A percentile compares a stretch with the other conserved stretches of the same genome.
Evolutionary conservation across 2,329 filamentous ascomycete genomes (phyloP).

Genomic region (Penicillium decumbens): DNA sequence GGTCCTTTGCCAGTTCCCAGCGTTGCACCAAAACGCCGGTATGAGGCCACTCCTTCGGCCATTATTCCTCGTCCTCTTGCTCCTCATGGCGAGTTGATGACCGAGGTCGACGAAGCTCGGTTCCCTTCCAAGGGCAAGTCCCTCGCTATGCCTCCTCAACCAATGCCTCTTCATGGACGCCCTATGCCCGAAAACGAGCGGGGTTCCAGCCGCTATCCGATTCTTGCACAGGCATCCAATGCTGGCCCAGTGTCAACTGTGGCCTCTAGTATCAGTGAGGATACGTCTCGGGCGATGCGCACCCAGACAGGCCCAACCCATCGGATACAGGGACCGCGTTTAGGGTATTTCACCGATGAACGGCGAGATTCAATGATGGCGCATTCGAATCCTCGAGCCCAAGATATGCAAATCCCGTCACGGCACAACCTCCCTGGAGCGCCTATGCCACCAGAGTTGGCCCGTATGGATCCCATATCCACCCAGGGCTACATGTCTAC

Average conservation of each 20-base stretch:
- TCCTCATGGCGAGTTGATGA: constrained; percentile 38
- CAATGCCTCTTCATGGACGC: constrained; percentile 30
- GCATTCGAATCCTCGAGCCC: constrained; percentile 24
- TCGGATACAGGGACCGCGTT: constrained; percentile 39
- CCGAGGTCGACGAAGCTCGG: constrained; percentile 33
- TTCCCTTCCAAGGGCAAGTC: constrained; percentile 30
- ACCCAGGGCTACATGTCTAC: constrained; percentile 29
- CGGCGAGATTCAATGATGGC: constrained; percentile 30
- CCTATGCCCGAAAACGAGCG: constrained; percentile 36
- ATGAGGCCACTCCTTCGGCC: constrained; percentile 43
- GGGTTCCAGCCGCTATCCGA: constrained; percentile 32
- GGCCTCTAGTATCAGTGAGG: constrained; percentile 31
- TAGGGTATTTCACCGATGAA: constrained; percentile 45
- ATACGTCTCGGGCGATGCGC: constrained; percentile 32
- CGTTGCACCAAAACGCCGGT: constrained; percentile 46
- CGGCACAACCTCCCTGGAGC: constrained; percentile 28
- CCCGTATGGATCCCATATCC: constrained; percentile 33
- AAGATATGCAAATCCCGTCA: constrained; percentile 30
- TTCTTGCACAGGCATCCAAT: constrained; percentile 39
- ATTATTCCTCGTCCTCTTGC: constrained; percentile 41
- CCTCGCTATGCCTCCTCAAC: constrained; percentile 30
- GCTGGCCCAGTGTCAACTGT: constrained; percentile 24
- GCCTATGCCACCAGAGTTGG: constrained; percentile 27
- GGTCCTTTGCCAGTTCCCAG: constrained; percentile 43
- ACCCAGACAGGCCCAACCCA: constrained; percentile 29